Percentiles rank a stretch among this genome's conserved stretches.
These are phyloP conservation scores for Chaetomium sp. DNA, from an alignment of 2,329 filamentous ascomycete genomes.

Conservation along the genomic window DNA sequence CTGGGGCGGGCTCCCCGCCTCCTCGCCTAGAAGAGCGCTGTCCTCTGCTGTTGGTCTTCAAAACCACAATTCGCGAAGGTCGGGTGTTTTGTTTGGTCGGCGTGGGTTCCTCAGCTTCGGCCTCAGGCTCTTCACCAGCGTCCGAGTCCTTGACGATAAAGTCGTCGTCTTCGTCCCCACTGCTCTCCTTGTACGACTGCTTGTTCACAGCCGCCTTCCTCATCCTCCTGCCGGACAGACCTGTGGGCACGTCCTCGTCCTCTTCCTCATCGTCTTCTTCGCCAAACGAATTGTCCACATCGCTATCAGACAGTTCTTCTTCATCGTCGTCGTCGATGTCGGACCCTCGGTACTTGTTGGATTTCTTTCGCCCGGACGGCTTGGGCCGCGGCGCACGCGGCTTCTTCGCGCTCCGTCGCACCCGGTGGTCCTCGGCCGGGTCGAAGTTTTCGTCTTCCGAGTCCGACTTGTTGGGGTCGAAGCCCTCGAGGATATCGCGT, in stretches of 20 bases:
- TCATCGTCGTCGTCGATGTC: constrained; percentile 58
- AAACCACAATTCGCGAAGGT: constrained; percentile 25
- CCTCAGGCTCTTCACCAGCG: constrained; percentile 33
- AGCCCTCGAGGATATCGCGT: constrained; percentile 47
- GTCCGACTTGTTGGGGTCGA: constrained; percentile 62
- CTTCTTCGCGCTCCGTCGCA: constrained; percentile 34
- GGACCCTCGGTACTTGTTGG: constrained; percentile 48
- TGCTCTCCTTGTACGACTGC: constrained; percentile 42
- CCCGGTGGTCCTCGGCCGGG: constrained; percentile 40
- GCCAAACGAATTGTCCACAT: constrained; percentile 43
- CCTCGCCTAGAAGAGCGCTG: constrained; percentile 15
- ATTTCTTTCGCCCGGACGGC: constrained; percentile 30
- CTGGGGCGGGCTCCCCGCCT: constrained; percentile 15
- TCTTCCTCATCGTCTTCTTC: constrained; percentile 34
- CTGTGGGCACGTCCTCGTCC: constrained; percentile 32
- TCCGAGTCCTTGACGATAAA: constrained; percentile 31
- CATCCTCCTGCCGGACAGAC: constrained; percentile 38
- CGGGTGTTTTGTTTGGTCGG: constrained; percentile 11
- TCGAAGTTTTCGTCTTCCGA: constrained; percentile 61
- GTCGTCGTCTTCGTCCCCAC: constrained; percentile 34
- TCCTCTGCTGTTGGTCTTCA: constrained; percentile 22
- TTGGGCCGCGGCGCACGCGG: constrained; percentile 29
- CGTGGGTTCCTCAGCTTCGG: constrained; percentile 25
- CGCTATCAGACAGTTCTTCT: constrained; percentile 45
- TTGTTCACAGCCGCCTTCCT: constrained; percentile 39